A percentile compares a stretch with the other conserved stretches of the same genome.
phyloP scores from a whole-genome alignment of 345 rosid species.

The Gossypium bickii region DNA sequence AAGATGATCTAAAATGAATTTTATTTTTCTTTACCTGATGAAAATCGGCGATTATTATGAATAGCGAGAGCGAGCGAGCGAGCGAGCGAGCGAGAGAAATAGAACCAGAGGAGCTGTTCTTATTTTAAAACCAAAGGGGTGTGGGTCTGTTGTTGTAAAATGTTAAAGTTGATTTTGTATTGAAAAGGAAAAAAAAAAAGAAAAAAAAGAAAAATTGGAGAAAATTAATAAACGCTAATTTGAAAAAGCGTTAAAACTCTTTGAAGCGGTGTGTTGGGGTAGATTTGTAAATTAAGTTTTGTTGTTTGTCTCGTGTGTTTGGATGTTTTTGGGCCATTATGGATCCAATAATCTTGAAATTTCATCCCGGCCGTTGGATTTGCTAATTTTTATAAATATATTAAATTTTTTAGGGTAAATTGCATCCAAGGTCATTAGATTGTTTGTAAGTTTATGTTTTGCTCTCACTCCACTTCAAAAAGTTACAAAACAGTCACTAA shows the following conservation, averaged over 20 bases:
- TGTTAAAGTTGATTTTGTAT: constrained; percentile 1
- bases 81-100: background rate
- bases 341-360: background rate
- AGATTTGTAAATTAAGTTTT: constrained; percentile 21
- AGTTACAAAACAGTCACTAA: too few species aligned
- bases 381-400: background rate
- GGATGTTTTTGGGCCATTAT: constrained; percentile 11
- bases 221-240: background rate
- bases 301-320: background rate
- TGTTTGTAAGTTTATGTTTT: too few species aligned
- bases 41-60: constrained; percentile 7
- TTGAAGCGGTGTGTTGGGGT: constrained; percentile 17
- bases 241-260: background rate
- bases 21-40: background rate
- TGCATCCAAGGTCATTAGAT: too few species aligned
- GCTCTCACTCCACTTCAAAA: too few species aligned
- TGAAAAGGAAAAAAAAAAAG: background rate
- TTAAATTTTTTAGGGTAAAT: background rate
- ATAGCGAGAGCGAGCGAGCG: background rate
- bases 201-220: background rate
- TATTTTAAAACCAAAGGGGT: background rate
- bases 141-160: background rate
- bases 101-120: background rate
- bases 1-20: background rate
- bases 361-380: constrained; percentile 30